Evolutionary conservation across 345 rosid species (phyloP).

Genomic region (Iberis pinnata): DNA sequence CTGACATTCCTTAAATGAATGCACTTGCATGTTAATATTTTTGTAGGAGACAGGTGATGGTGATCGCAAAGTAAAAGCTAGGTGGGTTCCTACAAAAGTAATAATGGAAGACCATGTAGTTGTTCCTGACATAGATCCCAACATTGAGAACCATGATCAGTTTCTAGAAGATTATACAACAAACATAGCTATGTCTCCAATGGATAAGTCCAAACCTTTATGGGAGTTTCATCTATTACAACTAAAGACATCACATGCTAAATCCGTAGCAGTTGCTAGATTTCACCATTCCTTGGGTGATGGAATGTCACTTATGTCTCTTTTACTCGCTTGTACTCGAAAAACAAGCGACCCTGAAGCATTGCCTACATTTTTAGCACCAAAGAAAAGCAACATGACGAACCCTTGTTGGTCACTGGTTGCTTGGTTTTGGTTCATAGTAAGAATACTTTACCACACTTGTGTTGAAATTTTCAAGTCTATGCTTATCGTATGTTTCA

Average conservation of each 20-base stretch:
- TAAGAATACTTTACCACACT: conserved; percentile 40
- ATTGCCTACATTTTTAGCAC: conserved; percentile 33
- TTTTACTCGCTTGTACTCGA: conserved; percentile 43
- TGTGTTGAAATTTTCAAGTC: conserved; percentile 35
- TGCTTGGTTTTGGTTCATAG: conserved; percentile 30
- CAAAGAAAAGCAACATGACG: neutral
- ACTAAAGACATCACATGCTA: conserved; percentile 48
- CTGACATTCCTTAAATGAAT: no score
- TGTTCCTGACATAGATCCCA: conserved; percentile 36
- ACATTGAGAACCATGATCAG: conserved; percentile 36
- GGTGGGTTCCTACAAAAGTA: conserved; percentile 46
- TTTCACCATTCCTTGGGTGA: neutral
- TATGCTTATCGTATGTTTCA: conserved; percentile 20
- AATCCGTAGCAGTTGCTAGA: conserved; percentile 30
- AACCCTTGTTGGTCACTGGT: conserved; percentile 20
- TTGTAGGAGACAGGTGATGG: neutral
- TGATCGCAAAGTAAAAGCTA: conserved; percentile 25
- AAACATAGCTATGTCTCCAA: conserved; percentile 36
- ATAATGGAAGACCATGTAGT: conserved; percentile 21
- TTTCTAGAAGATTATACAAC: conserved; percentile 59
- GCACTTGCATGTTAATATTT: neutral
- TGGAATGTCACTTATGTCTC: conserved; percentile 24
- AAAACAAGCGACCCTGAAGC: conserved; percentile 44
- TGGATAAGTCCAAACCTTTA: conserved; percentile 56
- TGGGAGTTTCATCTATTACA: conserved; percentile 70